phyloP scores from a whole-genome alignment of 805 yeast species.

The Danielia oregonensis region DNA sequence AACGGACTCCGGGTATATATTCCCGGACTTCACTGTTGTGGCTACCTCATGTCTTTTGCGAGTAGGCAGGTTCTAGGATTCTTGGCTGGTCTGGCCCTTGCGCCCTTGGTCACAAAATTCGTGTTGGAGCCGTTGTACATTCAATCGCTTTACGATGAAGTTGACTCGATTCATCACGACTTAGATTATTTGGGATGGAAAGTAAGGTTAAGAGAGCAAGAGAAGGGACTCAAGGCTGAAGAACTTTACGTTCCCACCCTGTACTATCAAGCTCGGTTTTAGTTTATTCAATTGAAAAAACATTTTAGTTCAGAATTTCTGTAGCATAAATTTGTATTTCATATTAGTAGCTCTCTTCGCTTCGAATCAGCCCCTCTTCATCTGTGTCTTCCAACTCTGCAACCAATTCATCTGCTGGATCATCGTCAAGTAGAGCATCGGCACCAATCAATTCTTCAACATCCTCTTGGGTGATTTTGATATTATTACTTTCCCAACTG shows the following conservation, averaged over 20 bases:
- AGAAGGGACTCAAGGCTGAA: conserved; percentile 23
- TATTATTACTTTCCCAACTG: conserved; percentile 36
- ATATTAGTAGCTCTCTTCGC: too few species aligned
- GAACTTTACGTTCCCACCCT: conserved; percentile 27
- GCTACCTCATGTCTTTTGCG: background rate
- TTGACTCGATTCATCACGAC: conserved; percentile 27
- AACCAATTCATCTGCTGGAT: conserved; percentile 8
- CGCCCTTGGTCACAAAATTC: conserved; percentile 28
- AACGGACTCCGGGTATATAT: too few species aligned
- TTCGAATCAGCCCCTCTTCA: conserved; percentile 16
- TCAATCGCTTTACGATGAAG: conserved; percentile 24
- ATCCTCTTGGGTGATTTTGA: conserved; percentile 21
- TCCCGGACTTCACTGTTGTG: too few species aligned
- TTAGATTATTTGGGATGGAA: conserved; percentile 35
- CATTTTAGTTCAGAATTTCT: background rate
- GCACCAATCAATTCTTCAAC: conserved; percentile 16
- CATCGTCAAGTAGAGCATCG: conserved; percentile 6
- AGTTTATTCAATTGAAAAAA: too few species aligned
- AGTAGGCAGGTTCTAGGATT: conserved; percentile 18
- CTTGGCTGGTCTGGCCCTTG: conserved; percentile 26
- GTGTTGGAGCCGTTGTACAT: conserved; percentile 23
- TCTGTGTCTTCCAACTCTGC: conserved; percentile 12
- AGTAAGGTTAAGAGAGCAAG: conserved; percentile 29
- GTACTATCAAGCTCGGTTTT: conserved; percentile 20
- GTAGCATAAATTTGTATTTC: background rate